Evolutionary conservation across 805 yeast species (phyloP).

Genomic region (Kregervanrija delftensis): DNA sequence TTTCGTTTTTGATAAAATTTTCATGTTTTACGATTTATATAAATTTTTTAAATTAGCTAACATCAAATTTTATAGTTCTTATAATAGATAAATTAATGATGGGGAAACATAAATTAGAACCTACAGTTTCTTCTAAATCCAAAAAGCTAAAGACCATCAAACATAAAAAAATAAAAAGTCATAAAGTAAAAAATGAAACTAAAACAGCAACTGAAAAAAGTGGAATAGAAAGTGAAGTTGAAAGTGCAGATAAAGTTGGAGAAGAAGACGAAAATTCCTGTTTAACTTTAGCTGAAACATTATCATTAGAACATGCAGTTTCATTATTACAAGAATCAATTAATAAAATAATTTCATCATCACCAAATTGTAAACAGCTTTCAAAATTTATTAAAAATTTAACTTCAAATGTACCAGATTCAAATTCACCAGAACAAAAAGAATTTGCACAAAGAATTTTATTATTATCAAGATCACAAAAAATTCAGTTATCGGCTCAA

Average conservation of each 20-base stretch:
- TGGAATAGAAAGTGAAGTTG: conserved; percentile 2
- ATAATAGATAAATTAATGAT: no score
- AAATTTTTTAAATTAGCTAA: no score
- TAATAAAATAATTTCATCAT: conserved; percentile 41
- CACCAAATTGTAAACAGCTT: conserved; percentile 47
- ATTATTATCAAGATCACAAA: conserved; percentile 44
- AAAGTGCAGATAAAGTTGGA: not conserved
- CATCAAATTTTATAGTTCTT: no score
- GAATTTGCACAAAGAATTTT: conserved; percentile 35
- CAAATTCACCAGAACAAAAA: conserved; percentile 26
- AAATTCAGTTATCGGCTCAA: conserved; percentile 53
- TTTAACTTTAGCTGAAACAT: conserved; percentile 18
- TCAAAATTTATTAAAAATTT: conserved; percentile 22
- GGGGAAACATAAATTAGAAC: not conserved
- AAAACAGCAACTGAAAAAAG: conserved; percentile 1
- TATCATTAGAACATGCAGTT: conserved; percentile 45
- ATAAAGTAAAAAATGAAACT: conserved; percentile 3
- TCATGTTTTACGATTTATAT: no score
- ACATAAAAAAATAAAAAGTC: conserved; percentile 3
- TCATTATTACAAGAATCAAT: conserved; percentile 46
- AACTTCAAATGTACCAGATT: not conserved
- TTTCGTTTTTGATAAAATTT: no score
- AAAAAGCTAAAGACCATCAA: conserved; percentile 2
- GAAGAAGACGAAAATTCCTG: not conserved
- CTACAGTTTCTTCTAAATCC: not conserved